Percentiles rank a stretch among this genome's conserved stretches.
Conservation (phyloP, 768 basidiomycete genomes). For the Hypholoma sublateritium region DNA sequence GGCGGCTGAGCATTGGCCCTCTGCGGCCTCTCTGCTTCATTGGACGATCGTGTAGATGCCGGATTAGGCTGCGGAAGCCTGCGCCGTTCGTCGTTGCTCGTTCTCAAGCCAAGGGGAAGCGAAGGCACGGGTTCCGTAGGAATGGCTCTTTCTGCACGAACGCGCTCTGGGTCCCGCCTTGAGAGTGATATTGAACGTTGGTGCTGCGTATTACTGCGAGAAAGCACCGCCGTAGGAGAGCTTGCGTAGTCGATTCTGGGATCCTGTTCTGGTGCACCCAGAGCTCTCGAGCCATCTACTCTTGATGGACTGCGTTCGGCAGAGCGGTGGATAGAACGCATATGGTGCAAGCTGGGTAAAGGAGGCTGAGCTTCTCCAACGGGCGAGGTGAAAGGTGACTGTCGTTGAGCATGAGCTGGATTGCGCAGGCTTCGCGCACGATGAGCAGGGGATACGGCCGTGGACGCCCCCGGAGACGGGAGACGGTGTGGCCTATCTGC, state of each 20-base stretch:
- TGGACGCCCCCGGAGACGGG: not conserved
- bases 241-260: not conserved
- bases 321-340: constrained; percentile 63
- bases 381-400: constrained; percentile 12
- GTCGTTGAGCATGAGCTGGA: constrained; percentile 16
- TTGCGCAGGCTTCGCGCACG: constrained; percentile 15
- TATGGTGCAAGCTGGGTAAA: constrained; percentile 38
- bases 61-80: constrained; percentile 16
- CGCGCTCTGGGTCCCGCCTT: constrained; percentile 1
- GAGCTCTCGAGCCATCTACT: constrained; percentile 29
- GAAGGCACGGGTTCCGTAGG: constrained; percentile 21
- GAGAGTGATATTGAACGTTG: constrained; percentile 6
- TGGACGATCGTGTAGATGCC: constrained; percentile 23
- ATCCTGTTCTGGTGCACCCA: constrained; percentile 9
- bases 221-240: not conserved
- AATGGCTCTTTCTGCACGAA: constrained; percentile 1
- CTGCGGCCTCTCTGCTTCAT: constrained; percentile 27
- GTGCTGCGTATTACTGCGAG: not conserved
- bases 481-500: not conserved
- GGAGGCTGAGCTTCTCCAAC: constrained; percentile 17
- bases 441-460: constrained; percentile 5
- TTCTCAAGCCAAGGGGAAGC: constrained; percentile 14
- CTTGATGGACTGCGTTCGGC: constrained; percentile 25
- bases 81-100: constrained; percentile 20
- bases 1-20: constrained; percentile 3